These are phyloP conservation scores for Seminavis robusta DNA, from an alignment of 108 stramenopile species.

Conservation along the genomic window DNA sequence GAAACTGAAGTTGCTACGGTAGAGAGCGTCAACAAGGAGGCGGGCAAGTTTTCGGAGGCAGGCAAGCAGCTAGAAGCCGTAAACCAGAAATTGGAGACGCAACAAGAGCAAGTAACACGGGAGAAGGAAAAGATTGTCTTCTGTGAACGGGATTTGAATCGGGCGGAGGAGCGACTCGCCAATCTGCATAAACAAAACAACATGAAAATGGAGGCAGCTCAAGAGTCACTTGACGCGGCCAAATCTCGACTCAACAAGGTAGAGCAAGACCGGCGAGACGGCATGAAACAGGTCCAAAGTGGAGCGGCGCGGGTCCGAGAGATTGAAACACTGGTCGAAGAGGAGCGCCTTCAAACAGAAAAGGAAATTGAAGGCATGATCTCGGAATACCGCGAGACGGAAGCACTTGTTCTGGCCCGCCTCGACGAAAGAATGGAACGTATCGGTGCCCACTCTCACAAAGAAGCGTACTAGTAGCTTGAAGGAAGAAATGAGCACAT, in stretches of 20 bases:
- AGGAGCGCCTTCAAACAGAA: slow-evolving; percentile 41
- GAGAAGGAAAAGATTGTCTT: slow-evolving; percentile 27
- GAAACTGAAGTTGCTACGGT: slow-evolving; percentile 18
- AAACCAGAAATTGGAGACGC: slow-evolving; percentile 33
- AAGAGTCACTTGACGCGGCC: slow-evolving; percentile 44
- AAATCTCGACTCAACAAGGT: slow-evolving; percentile 55
- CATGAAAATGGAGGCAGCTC: slow-evolving; percentile 48
- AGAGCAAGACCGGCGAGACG: slow-evolving; percentile 76
- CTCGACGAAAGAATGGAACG: too few relatives aligned
- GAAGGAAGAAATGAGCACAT: too few relatives aligned
- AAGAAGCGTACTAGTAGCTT: too few relatives aligned
- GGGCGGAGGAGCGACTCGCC: slow-evolving; percentile 37
- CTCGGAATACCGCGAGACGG: too few relatives aligned
- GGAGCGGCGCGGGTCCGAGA: slow-evolving; percentile 63
- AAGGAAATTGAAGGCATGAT: too few relatives aligned
- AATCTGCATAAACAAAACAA: slow-evolving; percentile 43
- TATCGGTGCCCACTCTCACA: too few relatives aligned
- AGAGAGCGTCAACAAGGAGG: slow-evolving; percentile 27
- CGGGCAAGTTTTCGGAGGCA: slow-evolving; percentile 30
- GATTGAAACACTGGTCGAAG: slow-evolving; percentile 50
- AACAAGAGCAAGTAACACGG: slow-evolving; percentile 30
- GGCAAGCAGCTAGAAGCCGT: slow-evolving; percentile 25
- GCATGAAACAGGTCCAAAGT: slow-evolving; percentile 65
- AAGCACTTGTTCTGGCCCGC: too few relatives aligned
- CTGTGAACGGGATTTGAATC: slow-evolving; percentile 21